Evolutionary conservation across 306 rosid species (phyloP).

Genomic region (Acacia confusa): DNA sequence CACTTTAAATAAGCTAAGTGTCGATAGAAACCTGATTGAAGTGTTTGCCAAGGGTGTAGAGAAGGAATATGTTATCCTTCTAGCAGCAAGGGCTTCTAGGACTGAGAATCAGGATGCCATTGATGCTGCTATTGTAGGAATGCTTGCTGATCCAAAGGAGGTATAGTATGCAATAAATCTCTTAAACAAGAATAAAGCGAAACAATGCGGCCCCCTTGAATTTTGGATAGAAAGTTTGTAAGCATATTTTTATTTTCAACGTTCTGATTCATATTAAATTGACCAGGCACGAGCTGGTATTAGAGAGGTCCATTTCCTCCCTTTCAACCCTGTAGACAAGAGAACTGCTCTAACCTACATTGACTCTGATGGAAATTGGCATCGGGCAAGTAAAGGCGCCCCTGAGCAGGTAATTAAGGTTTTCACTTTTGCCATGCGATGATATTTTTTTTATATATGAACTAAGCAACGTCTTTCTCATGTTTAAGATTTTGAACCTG

Average conservation of each 20-base stretch:
- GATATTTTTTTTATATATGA: slow-evolving; percentile 9
- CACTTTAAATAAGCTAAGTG: slow-evolving; percentile 82
- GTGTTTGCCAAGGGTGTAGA: slow-evolving; percentile 90
- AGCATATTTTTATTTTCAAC: slow-evolving; percentile 5
- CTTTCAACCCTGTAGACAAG: slow-evolving; percentile 98
- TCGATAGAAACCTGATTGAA: slow-evolving; percentile 80
- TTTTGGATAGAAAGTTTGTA: neutral
- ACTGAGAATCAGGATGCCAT: slow-evolving; percentile 98
- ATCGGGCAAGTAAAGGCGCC: slow-evolving; percentile 95
- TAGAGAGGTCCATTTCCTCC: slow-evolving; percentile 92
- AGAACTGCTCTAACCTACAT: slow-evolving; percentile 98
- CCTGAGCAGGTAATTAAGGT: slow-evolving; percentile 89
- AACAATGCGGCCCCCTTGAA: neutral
- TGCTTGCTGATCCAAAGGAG: slow-evolving; percentile 99
- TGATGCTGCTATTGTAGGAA: slow-evolving; percentile 97
- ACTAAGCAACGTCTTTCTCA: slow-evolving; percentile 19
- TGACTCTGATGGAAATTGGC: slow-evolving; percentile 87
- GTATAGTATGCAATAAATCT: slow-evolving; percentile 40
- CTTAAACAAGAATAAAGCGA: neutral
- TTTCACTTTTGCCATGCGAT: slow-evolving; percentile 15
- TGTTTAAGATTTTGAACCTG: slow-evolving; percentile 71
- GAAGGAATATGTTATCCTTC: slow-evolving; percentile 81
- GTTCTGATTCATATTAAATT: slow-evolving; percentile 17
- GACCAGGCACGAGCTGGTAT: slow-evolving; percentile 90
- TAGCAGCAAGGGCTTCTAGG: slow-evolving; percentile 98